These are phyloP conservation scores for Casuarina equisetifolia DNA, from an alignment of 306 rosid genomes.

Conservation along the genomic window DNA sequence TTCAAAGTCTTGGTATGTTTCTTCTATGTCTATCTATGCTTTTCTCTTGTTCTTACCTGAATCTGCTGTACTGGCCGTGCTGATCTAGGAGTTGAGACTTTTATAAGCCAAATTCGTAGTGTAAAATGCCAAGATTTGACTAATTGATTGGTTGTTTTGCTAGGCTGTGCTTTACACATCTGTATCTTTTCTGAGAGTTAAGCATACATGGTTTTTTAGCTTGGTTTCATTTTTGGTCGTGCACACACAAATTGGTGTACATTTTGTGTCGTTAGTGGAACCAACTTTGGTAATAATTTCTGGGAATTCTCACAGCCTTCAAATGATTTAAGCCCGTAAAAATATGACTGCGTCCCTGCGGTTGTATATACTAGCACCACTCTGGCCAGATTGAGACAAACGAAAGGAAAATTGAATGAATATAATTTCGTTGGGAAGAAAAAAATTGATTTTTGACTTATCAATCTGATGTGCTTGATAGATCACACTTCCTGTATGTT, in stretches of 20 bases:
- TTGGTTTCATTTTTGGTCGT: neutral
- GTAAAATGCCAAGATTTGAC: neutral
- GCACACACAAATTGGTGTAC: neutral
- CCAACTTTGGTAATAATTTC: neutral
- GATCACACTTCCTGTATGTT: neutral
- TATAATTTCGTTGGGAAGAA: neutral
- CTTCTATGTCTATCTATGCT: slow-evolving; percentile 2
- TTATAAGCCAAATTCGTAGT: neutral
- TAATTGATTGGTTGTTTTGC: neutral
- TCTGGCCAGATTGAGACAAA: slow-evolving; percentile 2
- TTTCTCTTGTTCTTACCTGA: slow-evolving; percentile 1
- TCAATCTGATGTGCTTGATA: neutral
- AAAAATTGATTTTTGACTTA: neutral
- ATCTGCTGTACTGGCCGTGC: slow-evolving; percentile 12
- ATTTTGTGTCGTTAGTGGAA: neutral
- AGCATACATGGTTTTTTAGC: neutral
- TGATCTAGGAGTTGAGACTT: slow-evolving; percentile 5
- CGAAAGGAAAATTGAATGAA: neutral
- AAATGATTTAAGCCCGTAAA: neutral
- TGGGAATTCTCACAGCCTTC: neutral
- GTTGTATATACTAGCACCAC: neutral
- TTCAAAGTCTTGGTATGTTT: slow-evolving; percentile 85
- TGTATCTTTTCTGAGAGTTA: neutral
- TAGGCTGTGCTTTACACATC: neutral
- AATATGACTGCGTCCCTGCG: neutral